Evolutionary conservation across 768 basidiomycete genomes (phyloP).

Genomic region (Tremella mesenterica): DNA sequence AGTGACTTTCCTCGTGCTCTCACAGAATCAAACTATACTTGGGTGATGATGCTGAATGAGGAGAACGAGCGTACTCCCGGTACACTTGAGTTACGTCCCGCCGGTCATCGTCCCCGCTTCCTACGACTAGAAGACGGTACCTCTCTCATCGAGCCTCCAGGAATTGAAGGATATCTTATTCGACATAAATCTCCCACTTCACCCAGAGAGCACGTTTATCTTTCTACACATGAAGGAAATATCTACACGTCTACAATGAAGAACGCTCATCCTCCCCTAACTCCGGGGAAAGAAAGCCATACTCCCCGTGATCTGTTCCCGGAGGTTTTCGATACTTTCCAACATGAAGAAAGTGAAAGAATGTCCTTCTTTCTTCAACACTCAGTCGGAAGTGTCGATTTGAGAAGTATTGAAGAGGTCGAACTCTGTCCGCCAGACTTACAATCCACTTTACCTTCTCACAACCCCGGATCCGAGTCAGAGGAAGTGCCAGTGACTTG

Average conservation of each 20-base stretch:
- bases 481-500: neutral
- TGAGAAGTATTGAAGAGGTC: constrained; percentile 61
- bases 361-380: constrained; percentile 39
- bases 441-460: neutral
- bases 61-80: constrained; percentile 16
- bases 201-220: constrained; percentile 24
- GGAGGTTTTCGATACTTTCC: constrained; percentile 27
- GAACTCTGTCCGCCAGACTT: constrained; percentile 45
- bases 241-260: constrained; percentile 24
- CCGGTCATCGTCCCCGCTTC: constrained; percentile 56
- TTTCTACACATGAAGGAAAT: constrained; percentile 34
- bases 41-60: neutral
- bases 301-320: constrained; percentile 23
- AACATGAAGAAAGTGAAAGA: constrained; percentile 31
- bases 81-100: constrained; percentile 62
- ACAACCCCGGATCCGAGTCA: constrained; percentile 56
- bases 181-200: constrained; percentile 12
- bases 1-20: too few species aligned
- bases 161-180: constrained; percentile 74
- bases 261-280: constrained; percentile 30
- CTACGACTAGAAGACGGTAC: constrained; percentile 49
- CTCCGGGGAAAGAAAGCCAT: constrained; percentile 14
- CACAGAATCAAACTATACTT: too few species aligned
- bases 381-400: constrained; percentile 56
- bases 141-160: constrained; percentile 62